These are phyloP conservation scores for Eudorina sp. DNA, from an alignment of 139 green algal species.

Conservation along the genomic window DNA sequence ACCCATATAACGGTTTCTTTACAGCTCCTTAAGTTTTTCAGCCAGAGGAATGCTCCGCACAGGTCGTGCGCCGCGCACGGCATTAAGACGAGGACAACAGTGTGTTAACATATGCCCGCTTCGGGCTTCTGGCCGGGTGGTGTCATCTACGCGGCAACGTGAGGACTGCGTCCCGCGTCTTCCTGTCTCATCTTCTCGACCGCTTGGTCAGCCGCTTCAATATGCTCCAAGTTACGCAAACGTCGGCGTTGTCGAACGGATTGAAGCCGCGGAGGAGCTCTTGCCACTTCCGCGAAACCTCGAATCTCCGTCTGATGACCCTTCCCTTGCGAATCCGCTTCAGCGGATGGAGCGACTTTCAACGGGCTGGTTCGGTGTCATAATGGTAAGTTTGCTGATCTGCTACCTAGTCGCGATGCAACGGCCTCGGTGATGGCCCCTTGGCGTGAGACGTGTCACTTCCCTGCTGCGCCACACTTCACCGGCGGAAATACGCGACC, in stretches of 20 bases:
- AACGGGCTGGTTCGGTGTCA: slow-evolving; percentile 93
- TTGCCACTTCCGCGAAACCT: background rate
- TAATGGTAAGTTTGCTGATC: slow-evolving; percentile 90
- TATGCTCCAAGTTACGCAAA: slow-evolving; percentile 30
- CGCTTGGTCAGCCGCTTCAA: background rate
- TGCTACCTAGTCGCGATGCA: slow-evolving; percentile 50
- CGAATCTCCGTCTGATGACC: slow-evolving; percentile 46
- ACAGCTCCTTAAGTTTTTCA: background rate
- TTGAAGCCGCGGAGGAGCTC: background rate
- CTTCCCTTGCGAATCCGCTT: slow-evolving; percentile 78
- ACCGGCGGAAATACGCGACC: too few species aligned
- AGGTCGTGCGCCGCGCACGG: background rate
- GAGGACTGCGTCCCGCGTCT: background rate
- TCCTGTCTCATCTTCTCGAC: background rate
- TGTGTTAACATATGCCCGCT: background rate
- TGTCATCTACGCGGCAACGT: background rate
- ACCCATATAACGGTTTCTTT: too few species aligned
- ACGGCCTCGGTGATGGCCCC: background rate
- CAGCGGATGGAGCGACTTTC: slow-evolving; percentile 79
- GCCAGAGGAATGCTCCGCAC: background rate
- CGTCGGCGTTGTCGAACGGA: slow-evolving; percentile 16
- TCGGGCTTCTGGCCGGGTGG: background rate
- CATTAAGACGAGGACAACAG: background rate
- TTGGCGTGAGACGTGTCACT: too few species aligned
- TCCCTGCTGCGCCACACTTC: too few species aligned